These are phyloP conservation scores for Botrytis fragariae DNA, from an alignment of 2,329 filamentous ascomycete genomes.

Conservation along the genomic window DNA sequence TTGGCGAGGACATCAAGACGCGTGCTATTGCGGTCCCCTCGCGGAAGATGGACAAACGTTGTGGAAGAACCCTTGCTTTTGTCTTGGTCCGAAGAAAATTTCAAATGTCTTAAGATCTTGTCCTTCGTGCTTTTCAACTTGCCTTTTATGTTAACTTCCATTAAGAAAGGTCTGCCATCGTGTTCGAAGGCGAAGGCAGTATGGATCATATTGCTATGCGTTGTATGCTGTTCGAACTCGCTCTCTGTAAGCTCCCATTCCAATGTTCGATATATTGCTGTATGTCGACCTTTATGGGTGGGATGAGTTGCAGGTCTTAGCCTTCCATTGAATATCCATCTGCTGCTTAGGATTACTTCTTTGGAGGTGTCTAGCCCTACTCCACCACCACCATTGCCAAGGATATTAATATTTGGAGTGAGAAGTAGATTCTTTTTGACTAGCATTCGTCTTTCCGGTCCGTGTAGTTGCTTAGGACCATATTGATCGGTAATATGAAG, in stretches of 20 bases:
- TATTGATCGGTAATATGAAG: conserved; percentile 8
- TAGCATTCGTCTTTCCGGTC: neutral
- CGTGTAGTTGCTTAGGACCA: neutral
- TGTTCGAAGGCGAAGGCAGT: conserved; percentile 8
- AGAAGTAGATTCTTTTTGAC: neutral
- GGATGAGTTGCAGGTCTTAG: neutral
- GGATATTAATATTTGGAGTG: neutral
- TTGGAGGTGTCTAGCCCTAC: neutral
- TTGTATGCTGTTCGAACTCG: neutral
- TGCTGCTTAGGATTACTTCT: neutral
- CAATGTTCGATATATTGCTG: neutral
- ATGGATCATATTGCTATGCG: conserved; percentile 2
- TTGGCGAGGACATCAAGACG: neutral
- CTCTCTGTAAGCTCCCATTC: conserved; percentile 8
- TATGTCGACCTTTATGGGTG: neutral
- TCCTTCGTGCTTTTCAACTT: neutral
- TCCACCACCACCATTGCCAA: conserved; percentile 1
- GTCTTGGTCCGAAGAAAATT: neutral
- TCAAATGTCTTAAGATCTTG: neutral
- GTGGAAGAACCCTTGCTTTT: neutral
- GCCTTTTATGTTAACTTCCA: neutral
- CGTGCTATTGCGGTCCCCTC: neutral
- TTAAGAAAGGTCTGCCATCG: neutral
- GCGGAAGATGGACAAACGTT: conserved; percentile 1
- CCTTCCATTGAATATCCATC: neutral